Evolutionary conservation across 257 asterid species (phyloP), one percentile per base, ranked within the genome.

Genomic region (Jaltomata sinuosa): DNA sequence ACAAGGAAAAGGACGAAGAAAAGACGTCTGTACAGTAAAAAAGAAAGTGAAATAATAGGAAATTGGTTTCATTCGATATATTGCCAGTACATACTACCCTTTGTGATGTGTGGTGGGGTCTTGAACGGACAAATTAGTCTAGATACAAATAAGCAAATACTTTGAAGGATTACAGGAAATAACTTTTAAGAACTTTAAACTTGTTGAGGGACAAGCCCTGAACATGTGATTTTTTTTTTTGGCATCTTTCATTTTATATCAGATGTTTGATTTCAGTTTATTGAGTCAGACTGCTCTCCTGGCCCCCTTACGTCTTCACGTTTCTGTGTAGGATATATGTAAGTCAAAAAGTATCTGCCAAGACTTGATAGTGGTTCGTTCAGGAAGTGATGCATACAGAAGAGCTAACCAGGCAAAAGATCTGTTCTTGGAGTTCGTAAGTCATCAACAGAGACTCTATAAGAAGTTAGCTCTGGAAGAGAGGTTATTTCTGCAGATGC

Each of bases 361-460:
- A 25, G 85, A 85, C 49, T 27, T 87, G 22, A n/a, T 45, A 67
- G 64, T 89, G 31, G 89, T 87, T 45, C 85, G 34, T 34, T 54
- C 15, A 0, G 92, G 90, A 79, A 85, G 85, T 79, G 89, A 87
- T 82, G 88, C 85, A 79, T 89, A 68, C 85, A 62, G 3, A 49
- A 82, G 25, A 74, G 90, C 89, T 0, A 50, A 49, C 11, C 62
- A 27, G 42, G 82, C 64, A 16, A 77, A 77, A 49, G 45, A 49
- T 27, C 49, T 77, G 18, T 77, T 77, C 49, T 77, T 15, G 45
- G 82, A 77, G 82, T 77, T 77, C 1, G 10, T 0, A 15, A 49
- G 14, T 77, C 82, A 77, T 77, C 82, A 77, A 77, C 82, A 77
- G 0, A 31, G 82, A 16, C 82, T 77, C 0, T 29, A 77, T 77